phyloP scores from a whole-genome alignment of 805 yeast genomes.

The Pichia nanzhaoensis region DNA sequence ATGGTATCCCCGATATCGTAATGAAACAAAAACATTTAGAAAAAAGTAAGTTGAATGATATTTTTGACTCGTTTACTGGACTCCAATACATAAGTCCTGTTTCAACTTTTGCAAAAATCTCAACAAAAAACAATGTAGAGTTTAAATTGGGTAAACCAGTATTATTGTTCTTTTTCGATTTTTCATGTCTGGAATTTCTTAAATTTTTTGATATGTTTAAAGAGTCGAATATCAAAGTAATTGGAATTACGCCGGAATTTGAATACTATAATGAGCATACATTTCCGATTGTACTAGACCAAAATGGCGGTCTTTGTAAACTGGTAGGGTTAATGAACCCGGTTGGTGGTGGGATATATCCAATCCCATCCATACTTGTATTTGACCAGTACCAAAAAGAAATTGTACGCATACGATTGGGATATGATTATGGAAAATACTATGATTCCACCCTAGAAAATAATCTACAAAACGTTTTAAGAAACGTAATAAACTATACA shows the following conservation, averaged over 20 bases:
- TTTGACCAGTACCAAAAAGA: constrained; percentile 23
- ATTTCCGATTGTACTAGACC: constrained; percentile 27
- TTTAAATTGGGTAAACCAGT: neutral
- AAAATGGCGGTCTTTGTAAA: constrained; percentile 23
- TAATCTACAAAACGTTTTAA: constrained; percentile 16
- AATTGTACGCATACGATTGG: constrained; percentile 19
- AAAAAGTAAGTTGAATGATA: constrained; percentile 1
- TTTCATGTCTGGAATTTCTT: constrained; percentile 1
- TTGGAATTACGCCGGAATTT: constrained; percentile 22
- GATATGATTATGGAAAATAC: constrained; percentile 22
- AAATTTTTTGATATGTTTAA: constrained; percentile 2
- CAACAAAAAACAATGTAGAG: neutral
- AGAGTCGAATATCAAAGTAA: constrained; percentile 6
- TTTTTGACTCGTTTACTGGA: neutral
- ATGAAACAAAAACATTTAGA: constrained; percentile 8
- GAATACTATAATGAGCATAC: constrained; percentile 10
- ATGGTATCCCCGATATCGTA: constrained; percentile 7
- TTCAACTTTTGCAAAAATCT: neutral
- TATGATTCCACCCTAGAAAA: constrained; percentile 14
- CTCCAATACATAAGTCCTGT: constrained; percentile 1
- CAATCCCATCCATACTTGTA: constrained; percentile 25
- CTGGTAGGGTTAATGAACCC: constrained; percentile 26
- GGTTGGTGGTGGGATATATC: constrained; percentile 32
- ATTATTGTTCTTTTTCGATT: constrained; percentile 6
- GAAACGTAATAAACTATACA: constrained; percentile 14